A percentile compares a stretch with the other conserved stretches of the same genome.
phyloP scores from a whole-genome alignment of 2,329 filamentous ascomycete species.

The Dothideomycetidae sp. region DNA sequence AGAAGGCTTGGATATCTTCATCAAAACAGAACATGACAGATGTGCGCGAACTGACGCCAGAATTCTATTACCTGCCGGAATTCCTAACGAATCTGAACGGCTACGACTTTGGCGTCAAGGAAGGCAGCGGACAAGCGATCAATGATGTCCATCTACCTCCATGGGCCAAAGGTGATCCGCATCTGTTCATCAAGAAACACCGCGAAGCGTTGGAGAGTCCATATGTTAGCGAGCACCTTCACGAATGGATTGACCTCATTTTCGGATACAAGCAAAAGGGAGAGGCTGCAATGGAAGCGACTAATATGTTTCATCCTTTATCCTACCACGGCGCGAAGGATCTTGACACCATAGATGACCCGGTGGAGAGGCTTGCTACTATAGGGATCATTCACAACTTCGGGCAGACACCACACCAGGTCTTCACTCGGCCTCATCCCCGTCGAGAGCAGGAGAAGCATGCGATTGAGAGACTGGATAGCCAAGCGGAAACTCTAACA shows the following conservation, averaged over 20 bases:
- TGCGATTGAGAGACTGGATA: conserved; percentile 55
- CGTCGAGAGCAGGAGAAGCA: conserved; percentile 50
- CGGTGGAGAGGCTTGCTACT: conserved; percentile 70
- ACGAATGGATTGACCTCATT: conserved; percentile 90
- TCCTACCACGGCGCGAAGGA: conserved; percentile 92
- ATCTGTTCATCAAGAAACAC: conserved; percentile 89
- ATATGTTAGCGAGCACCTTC: conserved; percentile 76
- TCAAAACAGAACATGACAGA: conserved; percentile 85
- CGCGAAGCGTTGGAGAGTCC: conserved; percentile 91
- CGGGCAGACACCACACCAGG: conserved; percentile 90
- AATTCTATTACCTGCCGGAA: conserved; percentile 94
- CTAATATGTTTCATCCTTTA: conserved; percentile 91
- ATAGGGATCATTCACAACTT: conserved; percentile 98
- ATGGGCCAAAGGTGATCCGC: conserved; percentile 92
- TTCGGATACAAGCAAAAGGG: conserved; percentile 92
- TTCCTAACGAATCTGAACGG: conserved; percentile 88
- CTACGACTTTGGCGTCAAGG: conserved; percentile 82
- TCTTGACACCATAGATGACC: conserved; percentile 78
- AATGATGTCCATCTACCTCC: conserved; percentile 81
- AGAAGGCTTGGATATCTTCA: conserved; percentile 80
- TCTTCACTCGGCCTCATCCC: conserved; percentile 72
- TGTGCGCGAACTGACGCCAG: conserved; percentile 84
- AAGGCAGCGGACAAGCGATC: conserved; percentile 65
- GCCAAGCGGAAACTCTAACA: conserved; percentile 58
- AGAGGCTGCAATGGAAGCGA: conserved; percentile 75